Conservation (phyloP, 805 yeast genomes). For the Blastobotrys americana region DNA sequence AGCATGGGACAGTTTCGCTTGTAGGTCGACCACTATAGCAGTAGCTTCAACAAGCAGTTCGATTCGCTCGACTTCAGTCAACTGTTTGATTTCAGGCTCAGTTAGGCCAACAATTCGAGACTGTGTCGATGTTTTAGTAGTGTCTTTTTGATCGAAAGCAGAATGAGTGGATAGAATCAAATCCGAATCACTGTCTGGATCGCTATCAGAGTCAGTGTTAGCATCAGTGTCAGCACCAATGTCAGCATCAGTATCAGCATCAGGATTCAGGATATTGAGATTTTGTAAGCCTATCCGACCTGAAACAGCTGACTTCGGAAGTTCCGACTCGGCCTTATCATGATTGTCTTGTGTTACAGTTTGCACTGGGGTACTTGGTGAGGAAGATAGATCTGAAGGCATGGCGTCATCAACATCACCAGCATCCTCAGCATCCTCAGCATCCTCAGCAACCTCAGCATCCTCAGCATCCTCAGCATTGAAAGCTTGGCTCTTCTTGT, state of each 20-base stretch:
- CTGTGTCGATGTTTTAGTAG: not conserved
- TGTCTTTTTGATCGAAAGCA: conserved; percentile 1
- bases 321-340: not conserved
- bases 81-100: conserved; percentile 1
- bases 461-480: not conserved
- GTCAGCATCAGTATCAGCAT: not conserved
- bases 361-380: not conserved
- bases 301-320: not conserved
- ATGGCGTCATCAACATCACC: not conserved
- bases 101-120: conserved; percentile 5
- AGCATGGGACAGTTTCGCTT: conserved; percentile 15
- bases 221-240: not conserved
- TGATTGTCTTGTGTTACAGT: no score
- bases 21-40: conserved; percentile 9
- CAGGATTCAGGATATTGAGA: not conserved
- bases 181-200: not conserved
- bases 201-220: not conserved
- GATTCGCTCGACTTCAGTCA: conserved; percentile 4
- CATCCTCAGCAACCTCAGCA: not conserved
- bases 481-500: not conserved
- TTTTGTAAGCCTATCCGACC: not conserved
- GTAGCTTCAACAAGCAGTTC: conserved; percentile 6
- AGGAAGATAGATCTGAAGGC: not conserved
- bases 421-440: not conserved
- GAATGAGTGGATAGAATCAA: not conserved